Conservation (phyloP, 805 yeast species). For the Candida stauntonica region DNA sequence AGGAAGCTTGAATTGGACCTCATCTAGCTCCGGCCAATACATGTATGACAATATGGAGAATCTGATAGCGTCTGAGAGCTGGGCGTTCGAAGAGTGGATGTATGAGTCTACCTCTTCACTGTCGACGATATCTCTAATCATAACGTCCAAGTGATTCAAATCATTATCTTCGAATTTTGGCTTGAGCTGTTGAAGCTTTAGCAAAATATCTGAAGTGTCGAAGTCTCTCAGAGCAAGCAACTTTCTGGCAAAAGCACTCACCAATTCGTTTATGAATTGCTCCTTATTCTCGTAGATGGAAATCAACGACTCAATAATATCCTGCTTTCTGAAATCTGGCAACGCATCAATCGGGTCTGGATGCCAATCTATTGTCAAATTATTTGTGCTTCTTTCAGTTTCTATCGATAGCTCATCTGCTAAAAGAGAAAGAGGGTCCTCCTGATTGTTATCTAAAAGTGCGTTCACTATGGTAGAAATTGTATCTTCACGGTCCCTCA, state of each 20-base stretch:
- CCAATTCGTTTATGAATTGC: conserved; percentile 61
- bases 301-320: conserved; percentile 65
- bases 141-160: conserved; percentile 70
- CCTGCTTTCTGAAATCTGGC: conserved; percentile 74
- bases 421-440: conserved; percentile 43
- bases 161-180: conserved; percentile 62
- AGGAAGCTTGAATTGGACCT: conserved; percentile 40
- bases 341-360: conserved; percentile 91
- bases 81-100: conserved; percentile 28
- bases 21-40: conserved; percentile 65
- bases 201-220: conserved; percentile 35
- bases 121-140: conserved; percentile 68
- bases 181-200: conserved; percentile 51
- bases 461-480: conserved; percentile 68
- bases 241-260: conserved; percentile 52
- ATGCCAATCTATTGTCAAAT: conserved; percentile 48
- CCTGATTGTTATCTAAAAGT: conserved; percentile 39
- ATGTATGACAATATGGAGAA: conserved; percentile 68
- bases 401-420: conserved; percentile 44
- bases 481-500: conserved; percentile 72
- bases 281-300: conserved; percentile 70
- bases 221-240: conserved; percentile 38
- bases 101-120: conserved; percentile 44
- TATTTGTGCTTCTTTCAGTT: conserved; percentile 14
- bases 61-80: conserved; percentile 33